Evolutionary conservation across 2,329 filamentous ascomycete genomes (phyloP).

Genomic region (Alternaria sp.): DNA sequence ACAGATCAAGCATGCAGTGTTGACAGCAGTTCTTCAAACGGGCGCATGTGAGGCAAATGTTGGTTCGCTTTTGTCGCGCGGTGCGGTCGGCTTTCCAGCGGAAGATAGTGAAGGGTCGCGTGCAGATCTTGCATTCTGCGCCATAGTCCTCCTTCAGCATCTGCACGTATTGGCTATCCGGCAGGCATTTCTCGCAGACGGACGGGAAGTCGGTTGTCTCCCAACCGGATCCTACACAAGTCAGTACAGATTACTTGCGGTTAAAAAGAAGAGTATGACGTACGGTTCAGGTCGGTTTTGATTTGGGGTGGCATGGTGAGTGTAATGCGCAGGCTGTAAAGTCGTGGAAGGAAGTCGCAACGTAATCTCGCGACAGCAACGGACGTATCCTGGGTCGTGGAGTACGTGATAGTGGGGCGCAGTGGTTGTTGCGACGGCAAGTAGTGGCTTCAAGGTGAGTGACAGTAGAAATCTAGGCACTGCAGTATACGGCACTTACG

Average conservation of each 20-base stretch:
- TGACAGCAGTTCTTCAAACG: conserved; percentile 99
- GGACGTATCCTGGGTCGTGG: conserved; percentile 21
- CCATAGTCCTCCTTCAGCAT: conserved; percentile 99
- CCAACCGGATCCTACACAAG: conserved; percentile 68
- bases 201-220: conserved; percentile 92
- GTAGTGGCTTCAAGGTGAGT: conserved; percentile 14
- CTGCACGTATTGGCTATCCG: conserved; percentile 96
- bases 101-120: conserved; percentile 94
- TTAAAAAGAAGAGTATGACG: conserved; percentile 44
- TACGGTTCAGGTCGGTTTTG: conserved; percentile 94
- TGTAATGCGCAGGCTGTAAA: conserved; percentile 2
- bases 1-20: conserved; percentile 97
- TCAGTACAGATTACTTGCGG: background rate
- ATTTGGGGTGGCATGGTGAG: conserved; percentile 83
- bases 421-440: conserved; percentile 14
- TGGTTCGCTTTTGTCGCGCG: conserved; percentile 89
- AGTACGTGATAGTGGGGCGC: conserved; percentile 27
- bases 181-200: conserved; percentile 90
- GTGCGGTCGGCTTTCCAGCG: conserved; percentile 94
- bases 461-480: conserved; percentile 33
- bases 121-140: conserved; percentile 78
- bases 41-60: conserved; percentile 95
- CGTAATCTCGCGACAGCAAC: background rate
- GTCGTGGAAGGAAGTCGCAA: conserved; percentile 1
- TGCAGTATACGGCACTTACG: conserved; percentile 8